Evolutionary conservation across 2,329 filamentous ascomycete genomes (phyloP).

Genomic region (Cercospora berteroae): DNA sequence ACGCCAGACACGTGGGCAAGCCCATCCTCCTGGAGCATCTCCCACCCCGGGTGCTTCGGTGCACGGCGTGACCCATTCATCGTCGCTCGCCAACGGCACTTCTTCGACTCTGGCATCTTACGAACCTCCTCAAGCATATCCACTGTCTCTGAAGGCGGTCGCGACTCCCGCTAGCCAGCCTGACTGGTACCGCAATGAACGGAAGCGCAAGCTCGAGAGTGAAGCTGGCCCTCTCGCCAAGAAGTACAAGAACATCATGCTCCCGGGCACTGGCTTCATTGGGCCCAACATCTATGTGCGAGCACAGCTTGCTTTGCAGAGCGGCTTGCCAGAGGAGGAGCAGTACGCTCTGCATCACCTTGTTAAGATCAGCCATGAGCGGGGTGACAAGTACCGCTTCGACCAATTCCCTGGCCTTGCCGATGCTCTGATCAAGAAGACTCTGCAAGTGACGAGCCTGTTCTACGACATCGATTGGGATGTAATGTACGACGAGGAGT

Average conservation of each 20-base stretch:
- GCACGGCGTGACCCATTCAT: conserved; percentile 47
- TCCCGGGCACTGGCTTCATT: conserved; percentile 60
- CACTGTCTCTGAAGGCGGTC: conserved; percentile 69
- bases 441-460: conserved; percentile 71
- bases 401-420: conserved; percentile 86
- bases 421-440: conserved; percentile 83
- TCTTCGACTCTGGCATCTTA: conserved; percentile 63
- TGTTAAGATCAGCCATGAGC: conserved; percentile 91
- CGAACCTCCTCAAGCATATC: conserved; percentile 62
- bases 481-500: conserved; percentile 64
- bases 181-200: conserved; percentile 61
- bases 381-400: conserved; percentile 93
- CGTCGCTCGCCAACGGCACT: conserved; percentile 31
- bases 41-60: conserved; percentile 48
- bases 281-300: conserved; percentile 90
- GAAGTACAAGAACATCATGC: conserved; percentile 55
- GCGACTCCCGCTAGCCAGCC: conserved; percentile 73
- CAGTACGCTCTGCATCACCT: conserved; percentile 91
- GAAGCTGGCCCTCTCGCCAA: conserved; percentile 46
- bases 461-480: conserved; percentile 84
- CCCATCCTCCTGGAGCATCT: conserved; percentile 36
- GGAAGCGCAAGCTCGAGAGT: conserved; percentile 47
- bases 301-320: conserved; percentile 79
- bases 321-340: conserved; percentile 74
- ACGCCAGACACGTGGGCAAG: conserved; percentile 59